A percentile compares a stretch with the other conserved stretches of the same genome.
Evolutionary conservation across 495 filamentous ascomycete species (phyloP).

Genomic region (Bacidia gigantensis): DNA sequence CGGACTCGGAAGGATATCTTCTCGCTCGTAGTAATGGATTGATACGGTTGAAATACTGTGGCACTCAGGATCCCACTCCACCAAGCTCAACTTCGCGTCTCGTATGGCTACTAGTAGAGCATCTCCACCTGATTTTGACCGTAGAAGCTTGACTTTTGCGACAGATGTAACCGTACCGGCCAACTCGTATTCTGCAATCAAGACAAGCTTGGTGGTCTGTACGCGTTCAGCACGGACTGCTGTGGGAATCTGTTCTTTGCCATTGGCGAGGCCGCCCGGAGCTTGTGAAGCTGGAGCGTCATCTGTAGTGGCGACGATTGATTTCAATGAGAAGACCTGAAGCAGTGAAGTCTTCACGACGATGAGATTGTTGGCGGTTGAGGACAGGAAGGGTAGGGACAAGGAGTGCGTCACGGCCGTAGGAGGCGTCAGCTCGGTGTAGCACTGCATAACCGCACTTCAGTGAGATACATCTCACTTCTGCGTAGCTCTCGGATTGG

Average conservation of each 20-base stretch:
- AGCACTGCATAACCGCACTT: constrained; percentile 49
- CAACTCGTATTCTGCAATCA: constrained; percentile 70
- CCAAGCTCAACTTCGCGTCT: constrained; percentile 82
- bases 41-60: constrained; percentile 71
- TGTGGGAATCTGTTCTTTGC: constrained; percentile 1
- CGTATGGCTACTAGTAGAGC: constrained; percentile 71
- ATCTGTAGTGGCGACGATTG: constrained; percentile 33
- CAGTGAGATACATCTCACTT: constrained; percentile 11
- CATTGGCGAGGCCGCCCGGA: neutral
- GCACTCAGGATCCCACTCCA: constrained; percentile 83
- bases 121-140: constrained; percentile 65
- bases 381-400: constrained; percentile 58
- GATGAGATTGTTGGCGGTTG: constrained; percentile 67
- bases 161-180: constrained; percentile 74
- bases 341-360: constrained; percentile 82
- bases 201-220: constrained; percentile 60
- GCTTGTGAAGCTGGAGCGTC: constrained; percentile 22
- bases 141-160: constrained; percentile 54
- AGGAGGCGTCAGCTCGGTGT: constrained; percentile 83
- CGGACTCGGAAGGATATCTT: constrained; percentile 62
- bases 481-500: constrained; percentile 7
- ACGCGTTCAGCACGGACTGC: constrained; percentile 36
- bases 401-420: constrained; percentile 86
- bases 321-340: constrained; percentile 58
- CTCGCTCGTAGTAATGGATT: constrained; percentile 95